A percentile compares a stretch with the other conserved stretches of the same genome.
These are phyloP conservation scores for Xylaria acuta DNA, from an alignment of 495 filamentous ascomycete species.

Conservation along the genomic window DNA sequence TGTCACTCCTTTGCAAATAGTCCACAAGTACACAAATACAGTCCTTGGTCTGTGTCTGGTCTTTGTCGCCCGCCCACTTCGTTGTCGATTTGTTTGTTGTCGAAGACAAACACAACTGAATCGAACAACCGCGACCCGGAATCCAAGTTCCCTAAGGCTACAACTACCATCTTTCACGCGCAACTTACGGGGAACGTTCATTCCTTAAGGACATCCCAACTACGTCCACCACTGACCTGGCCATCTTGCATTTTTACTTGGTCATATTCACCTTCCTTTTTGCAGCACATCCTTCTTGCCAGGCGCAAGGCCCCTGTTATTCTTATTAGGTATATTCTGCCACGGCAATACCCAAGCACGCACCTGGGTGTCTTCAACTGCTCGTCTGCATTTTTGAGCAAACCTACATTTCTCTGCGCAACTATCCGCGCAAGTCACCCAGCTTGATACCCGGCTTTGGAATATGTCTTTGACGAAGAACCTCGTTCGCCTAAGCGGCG, in stretches of 20 bases:
- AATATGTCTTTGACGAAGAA: constrained; percentile 31
- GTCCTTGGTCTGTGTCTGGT: neutral
- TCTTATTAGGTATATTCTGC: neutral
- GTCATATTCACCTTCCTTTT: constrained; percentile 27
- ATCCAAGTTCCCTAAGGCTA: neutral
- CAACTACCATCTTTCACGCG: constrained; percentile 11
- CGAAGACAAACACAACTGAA: neutral
- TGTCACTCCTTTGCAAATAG: constrained; percentile 8
- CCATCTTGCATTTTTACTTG: neutral
- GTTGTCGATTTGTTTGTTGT: constrained; percentile 9
- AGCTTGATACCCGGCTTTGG: constrained; percentile 4
- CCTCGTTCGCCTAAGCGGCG: constrained; percentile 30
- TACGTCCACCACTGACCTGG: neutral
- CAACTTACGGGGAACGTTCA: neutral
- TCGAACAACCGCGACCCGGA: neutral
- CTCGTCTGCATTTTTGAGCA: neutral
- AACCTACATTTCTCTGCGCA: neutral
- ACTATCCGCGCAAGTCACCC: neutral
- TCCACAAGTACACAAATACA: neutral
- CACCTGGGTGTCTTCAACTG: neutral
- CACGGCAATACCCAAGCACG: neutral
- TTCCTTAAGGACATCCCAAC: constrained; percentile 13
- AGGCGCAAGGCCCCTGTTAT: constrained; percentile 32
- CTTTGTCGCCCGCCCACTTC: constrained; percentile 15
- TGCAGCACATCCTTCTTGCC: constrained; percentile 31